Percentiles rank a stretch among this genome's conserved stretches.
These are phyloP conservation scores for Eucalyptus cloeziana DNA, from an alignment of 345 rosid genomes.

Conservation along the genomic window DNA sequence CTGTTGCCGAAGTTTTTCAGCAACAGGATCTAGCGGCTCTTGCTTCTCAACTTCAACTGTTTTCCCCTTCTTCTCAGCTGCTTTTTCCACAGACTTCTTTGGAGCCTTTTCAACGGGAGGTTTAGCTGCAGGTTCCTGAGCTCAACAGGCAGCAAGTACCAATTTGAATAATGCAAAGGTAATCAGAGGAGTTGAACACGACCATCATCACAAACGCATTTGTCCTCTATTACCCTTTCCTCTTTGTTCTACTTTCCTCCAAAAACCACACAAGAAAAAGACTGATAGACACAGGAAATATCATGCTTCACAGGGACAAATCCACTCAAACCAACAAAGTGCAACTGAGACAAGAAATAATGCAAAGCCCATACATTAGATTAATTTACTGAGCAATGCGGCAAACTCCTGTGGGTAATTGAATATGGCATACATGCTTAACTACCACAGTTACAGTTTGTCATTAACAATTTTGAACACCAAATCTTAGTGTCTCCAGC, in stretches of 20 bases:
- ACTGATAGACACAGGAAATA: background rate
- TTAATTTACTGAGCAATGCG: background rate
- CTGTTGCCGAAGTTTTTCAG: constrained; percentile 39
- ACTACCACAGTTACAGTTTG: background rate
- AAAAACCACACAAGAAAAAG: background rate
- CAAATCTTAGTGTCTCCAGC: background rate
- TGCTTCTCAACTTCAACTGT: constrained; percentile 9
- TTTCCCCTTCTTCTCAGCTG: constrained; percentile 17
- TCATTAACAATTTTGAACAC: background rate
- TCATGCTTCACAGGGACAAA: background rate
- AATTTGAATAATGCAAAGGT: background rate
- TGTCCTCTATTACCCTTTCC: background rate
- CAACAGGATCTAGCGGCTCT: constrained; percentile 26
- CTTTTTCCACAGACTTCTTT: constrained; percentile 12
- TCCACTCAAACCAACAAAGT: background rate
- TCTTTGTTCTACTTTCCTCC: background rate
- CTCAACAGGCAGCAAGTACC: background rate
- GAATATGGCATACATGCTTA: background rate
- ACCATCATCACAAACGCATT: background rate
- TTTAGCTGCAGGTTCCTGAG: constrained; percentile 15
- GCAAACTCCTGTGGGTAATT: background rate
- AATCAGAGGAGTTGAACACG: background rate
- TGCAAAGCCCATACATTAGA: background rate
- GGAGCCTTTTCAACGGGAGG: constrained; percentile 20
- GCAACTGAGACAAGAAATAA: background rate